Evolutionary conservation across 192 early-diverging fungal species (phyloP).

Genomic region (Coemansia interrupta): DNA sequence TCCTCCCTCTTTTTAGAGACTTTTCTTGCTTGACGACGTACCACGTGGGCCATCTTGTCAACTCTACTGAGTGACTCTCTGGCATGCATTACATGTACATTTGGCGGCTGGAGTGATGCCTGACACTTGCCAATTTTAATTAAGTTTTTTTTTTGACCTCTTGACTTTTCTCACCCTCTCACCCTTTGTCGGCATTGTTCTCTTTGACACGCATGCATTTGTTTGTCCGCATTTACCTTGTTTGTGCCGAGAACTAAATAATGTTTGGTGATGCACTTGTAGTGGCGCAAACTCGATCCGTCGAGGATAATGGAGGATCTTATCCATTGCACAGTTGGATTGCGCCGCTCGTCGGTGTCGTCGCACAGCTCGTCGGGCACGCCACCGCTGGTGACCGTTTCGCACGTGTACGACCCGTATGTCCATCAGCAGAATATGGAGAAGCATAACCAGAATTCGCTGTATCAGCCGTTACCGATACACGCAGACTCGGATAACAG

Average conservation of each 20-base stretch:
- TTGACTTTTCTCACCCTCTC: too few relatives aligned
- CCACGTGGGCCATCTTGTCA: too few relatives aligned
- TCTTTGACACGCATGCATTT: too few relatives aligned
- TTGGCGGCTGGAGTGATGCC: too few relatives aligned
- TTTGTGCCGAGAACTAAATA: background rate
- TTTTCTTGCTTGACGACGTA: too few relatives aligned
- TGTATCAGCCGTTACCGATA: slow-evolving; percentile 6
- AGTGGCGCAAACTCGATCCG: slow-evolving; percentile 52
- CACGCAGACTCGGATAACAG: slow-evolving; percentile 9
- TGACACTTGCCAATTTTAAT: too few relatives aligned
- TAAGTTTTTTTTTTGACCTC: too few relatives aligned
- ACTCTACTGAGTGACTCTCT: too few relatives aligned
- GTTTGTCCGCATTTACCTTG: too few relatives aligned
- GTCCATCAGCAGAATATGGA: background rate
- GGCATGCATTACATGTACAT: too few relatives aligned
- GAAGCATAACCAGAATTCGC: slow-evolving; percentile 5
- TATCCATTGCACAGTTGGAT: slow-evolving; percentile 37
- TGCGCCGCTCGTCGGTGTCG: slow-evolving; percentile 32
- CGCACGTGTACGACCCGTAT: slow-evolving; percentile 21
- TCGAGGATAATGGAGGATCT: slow-evolving; percentile 52
- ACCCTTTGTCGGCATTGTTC: too few relatives aligned
- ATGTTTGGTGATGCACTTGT: slow-evolving; percentile 1
- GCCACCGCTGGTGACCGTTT: slow-evolving; percentile 30
- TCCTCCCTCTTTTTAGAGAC: too few relatives aligned
- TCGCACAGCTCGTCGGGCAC: slow-evolving; percentile 27